Percentiles rank a stretch among this genome's conserved stretches.
Conservation (phyloP, 345 rosid genomes). For the Euphorbia pulcherrima region DNA sequence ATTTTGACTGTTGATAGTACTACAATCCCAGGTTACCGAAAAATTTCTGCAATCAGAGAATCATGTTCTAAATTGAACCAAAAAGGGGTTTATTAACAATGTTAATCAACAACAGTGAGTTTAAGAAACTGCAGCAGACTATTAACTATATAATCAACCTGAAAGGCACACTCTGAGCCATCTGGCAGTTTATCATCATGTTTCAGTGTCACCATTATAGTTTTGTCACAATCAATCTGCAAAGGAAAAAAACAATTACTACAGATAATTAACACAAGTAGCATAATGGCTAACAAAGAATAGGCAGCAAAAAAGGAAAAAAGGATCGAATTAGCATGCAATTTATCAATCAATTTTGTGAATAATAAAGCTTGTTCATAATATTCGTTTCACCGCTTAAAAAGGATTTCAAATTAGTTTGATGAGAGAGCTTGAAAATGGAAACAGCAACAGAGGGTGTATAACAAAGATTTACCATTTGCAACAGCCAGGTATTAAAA, state of each 20-base stretch:
- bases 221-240: constrained; percentile 94
- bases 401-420: neutral
- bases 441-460: neutral
- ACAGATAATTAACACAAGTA: constrained; percentile 5
- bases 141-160: constrained; percentile 41
- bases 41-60: constrained; percentile 4
- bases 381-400: neutral
- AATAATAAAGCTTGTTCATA: neutral
- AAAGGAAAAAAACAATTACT: constrained; percentile 17
- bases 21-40: neutral
- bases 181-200: constrained; percentile 96
- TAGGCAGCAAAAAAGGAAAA: neutral
- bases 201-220: constrained; percentile 83
- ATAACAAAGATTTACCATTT: neutral
- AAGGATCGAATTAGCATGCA: neutral
- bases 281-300: neutral
- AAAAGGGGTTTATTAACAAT: neutral
- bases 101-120: neutral
- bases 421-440: neutral
- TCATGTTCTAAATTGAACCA: neutral
- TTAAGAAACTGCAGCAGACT: neutral
- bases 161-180: constrained; percentile 88
- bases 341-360: neutral
- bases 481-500: neutral
- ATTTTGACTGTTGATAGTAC: neutral